Evolutionary conservation across 257 asterid genomes (phyloP), one percentile per base, ranked within the genome.

Genomic region (Nicotiana tabacum): DNA sequence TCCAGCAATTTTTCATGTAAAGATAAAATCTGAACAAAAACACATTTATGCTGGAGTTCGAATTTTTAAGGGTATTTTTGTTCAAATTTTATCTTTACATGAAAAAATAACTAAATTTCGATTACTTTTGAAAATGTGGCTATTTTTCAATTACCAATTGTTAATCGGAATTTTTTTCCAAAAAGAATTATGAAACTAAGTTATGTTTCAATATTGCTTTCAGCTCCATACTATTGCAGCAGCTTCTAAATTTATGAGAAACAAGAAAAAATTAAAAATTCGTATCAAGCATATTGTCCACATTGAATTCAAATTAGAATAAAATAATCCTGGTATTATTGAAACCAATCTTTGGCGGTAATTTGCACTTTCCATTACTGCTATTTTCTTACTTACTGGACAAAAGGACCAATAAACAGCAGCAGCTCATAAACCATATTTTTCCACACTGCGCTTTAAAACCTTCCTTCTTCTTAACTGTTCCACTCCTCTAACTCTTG

Each of bases 301-400:
- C 5, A 1, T 27, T 15, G 62, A 76, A 51, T 76, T 76, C 64
- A 76, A 76, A 76, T 76, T 76, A 76, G 43, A 51, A 76, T 76
- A 76, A 76, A 76, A 76, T 51, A 76, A 51, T 76, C 16, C 6
- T 72, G 79, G 61, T 46, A 58, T 29, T 65, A 76, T 76, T 51
- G 80, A 76, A 76, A 27, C 80, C 60, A 51, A 53, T 76, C 27
- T 76, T 76, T 76, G 64, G 64, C 80, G 80, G 80, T 76, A 51
- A 27, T 51, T 27, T 51, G 24, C 64, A 24, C n/a, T 70, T 37
- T 5, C 77, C 57, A 33, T 33, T 68, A 15, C 77, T 35, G 29
- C 66, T 4, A 64, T 29, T 64, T 11, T 64, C 48, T 70, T 48
- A 60, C 29, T 48, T 48, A 74, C 79, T 48, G 15, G 13, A 21